Base-by-base conservation (phyloP, 2,329 filamentous ascomycete genomes). In the Fusarium sp. region DNA sequence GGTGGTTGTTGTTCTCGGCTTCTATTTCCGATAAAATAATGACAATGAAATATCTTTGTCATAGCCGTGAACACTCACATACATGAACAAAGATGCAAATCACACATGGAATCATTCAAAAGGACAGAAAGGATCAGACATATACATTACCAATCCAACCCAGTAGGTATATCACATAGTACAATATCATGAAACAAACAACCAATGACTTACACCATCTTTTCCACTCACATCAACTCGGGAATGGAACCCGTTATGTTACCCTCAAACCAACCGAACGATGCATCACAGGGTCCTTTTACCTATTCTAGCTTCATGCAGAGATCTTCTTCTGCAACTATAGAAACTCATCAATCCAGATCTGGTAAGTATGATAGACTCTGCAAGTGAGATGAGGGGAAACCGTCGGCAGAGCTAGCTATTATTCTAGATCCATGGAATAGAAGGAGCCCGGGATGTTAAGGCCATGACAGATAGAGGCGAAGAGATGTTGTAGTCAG, bases 221-320 rank as follows among this genome's bases (percentile, higher is more conserved):
- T 12, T 32, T 14, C 16, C 46, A 40, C 30, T 32, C 32, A 12
- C 51, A 46, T 28, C 21, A 53, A 27, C 37, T 67, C 54, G 62
- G 62, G 18, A 55, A 13, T 55, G 16, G 43, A 54, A 67, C 41
- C 54, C 66, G 67, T 12, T 4, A n/a, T 27, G 25, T 16, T 41
- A 66, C 30, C 25, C 30, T 28, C 16, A 7, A 27, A 34, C 21
- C 11, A 14, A 34, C 51, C 18, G 4, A 37, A 30, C 5, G 9
- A 41, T 20, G 21, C 8, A n/a, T 20, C 18, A 18, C 3, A 18
- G 21, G 3, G 8, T 49, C 20, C 21, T 7, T 28, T 37, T 59
- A 30, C 41, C 30, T 16, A 16, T 47, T 48, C 28, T 32, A 16
- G 45, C 14, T n/a, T 13, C 13, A 16, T 23, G 13, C 2, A 6